These are phyloP conservation scores for Penicillium sp. DNA, from an alignment of 2,329 filamentous ascomycete genomes.

Conservation along the genomic window DNA sequence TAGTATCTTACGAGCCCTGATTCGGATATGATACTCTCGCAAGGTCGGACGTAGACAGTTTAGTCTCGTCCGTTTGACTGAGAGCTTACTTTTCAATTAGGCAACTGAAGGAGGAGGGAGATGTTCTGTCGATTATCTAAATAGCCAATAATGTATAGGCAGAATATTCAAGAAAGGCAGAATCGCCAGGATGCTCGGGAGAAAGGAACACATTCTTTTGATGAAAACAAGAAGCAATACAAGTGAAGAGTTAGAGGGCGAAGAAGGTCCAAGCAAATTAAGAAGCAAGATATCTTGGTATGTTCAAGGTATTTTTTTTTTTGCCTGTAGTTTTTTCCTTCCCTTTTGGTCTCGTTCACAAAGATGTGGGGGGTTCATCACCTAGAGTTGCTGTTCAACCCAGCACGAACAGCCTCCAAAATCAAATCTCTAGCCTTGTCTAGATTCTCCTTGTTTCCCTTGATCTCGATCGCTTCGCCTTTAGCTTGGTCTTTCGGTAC, in stretches of 20 bases:
- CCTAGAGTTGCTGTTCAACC: conserved; percentile 32
- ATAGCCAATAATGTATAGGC: conserved; percentile 12
- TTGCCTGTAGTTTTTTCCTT: not conserved
- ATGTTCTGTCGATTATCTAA: conserved; percentile 12
- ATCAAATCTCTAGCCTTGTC: conserved; percentile 90
- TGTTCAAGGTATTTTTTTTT: conserved; percentile 7
- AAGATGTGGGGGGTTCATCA: not conserved
- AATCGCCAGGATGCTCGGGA: conserved; percentile 13
- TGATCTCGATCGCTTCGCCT: conserved; percentile 87
- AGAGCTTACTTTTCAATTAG: not conserved
- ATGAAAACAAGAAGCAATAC: conserved; percentile 12
- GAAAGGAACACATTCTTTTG: conserved; percentile 19
- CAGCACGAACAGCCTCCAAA: conserved; percentile 72
- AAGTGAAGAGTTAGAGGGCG: conserved; percentile 8
- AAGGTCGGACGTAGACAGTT: not conserved
- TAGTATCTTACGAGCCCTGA: not conserved
- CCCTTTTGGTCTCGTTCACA: not conserved
- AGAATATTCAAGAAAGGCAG: conserved; percentile 12
- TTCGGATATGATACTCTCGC: not conserved
- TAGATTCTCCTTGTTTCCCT: conserved; percentile 77
- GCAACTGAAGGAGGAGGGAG: not conserved
- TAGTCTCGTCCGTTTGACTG: not conserved
- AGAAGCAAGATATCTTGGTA: conserved; percentile 12
- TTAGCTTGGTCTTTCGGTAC: conserved; percentile 80
- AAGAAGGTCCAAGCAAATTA: conserved; percentile 14